Conservation (phyloP, 352 stramenopile species). For the Pythium aristosporum region DNA sequence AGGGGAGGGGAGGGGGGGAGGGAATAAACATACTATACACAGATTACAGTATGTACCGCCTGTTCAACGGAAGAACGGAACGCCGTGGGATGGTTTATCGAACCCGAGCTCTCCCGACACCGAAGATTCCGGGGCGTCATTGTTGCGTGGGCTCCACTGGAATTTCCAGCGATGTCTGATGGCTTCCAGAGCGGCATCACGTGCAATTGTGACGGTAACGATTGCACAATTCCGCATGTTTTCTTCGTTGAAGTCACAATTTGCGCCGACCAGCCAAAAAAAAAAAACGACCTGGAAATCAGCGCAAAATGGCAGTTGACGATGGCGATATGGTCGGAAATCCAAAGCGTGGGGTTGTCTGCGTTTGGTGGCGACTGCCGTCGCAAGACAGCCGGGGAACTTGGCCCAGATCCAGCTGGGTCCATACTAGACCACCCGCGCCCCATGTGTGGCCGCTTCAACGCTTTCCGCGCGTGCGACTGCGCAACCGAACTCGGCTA, state of each 20-base stretch:
- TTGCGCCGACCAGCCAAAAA: background rate
- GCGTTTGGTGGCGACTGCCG: background rate
- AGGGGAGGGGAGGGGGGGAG: no score
- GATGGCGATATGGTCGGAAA: no score
- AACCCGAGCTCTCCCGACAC: no score
- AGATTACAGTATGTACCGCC: no score
- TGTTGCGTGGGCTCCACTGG: no score
- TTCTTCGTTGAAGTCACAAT: background rate
- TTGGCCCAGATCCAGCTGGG: constrained; percentile 6
- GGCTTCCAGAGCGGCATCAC: background rate
- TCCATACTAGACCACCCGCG: background rate
- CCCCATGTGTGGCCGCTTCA: background rate
- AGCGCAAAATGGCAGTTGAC: no score
- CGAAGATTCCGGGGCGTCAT: no score
- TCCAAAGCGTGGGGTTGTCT: background rate
- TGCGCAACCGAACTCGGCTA: background rate
- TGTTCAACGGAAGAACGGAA: no score
- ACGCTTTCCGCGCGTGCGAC: background rate
- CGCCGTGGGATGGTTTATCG: no score
- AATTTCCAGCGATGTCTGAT: background rate
- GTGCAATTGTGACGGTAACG: background rate
- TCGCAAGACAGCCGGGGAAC: background rate
- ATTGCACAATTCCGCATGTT: background rate
- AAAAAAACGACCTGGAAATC: background rate
- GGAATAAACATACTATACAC: no score